Base-by-base conservation (phyloP, 169 alveolate species). In the Amoebophrya sp. region DNA sequence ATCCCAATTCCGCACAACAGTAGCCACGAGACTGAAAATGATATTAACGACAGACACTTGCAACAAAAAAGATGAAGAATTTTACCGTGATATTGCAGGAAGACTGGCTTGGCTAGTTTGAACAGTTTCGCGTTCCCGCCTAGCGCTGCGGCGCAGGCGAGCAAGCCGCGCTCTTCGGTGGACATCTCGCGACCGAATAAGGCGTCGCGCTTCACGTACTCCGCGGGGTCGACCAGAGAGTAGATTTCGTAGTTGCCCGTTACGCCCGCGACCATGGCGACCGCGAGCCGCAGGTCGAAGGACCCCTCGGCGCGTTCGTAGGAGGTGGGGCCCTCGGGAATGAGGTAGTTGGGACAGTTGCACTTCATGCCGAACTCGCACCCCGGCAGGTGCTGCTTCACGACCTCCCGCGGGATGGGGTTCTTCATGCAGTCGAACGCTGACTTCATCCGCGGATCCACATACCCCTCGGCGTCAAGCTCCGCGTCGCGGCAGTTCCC, bases 61-160 rank as follows among this genome's bases (percentile, higher is more conserved):
- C n/a, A n/a, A n/a, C n/a, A n/a, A n/a, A n/a, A n/a, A n/a, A n/a
- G n/a, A n/a, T n/a, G n/a, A n/a, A n/a, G n/a, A n/a, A n/a, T n/a
- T 66, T 2, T 66, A 66, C 83, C 83, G 18, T 66, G 83, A 66
- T 66, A 66, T 66, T 66, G 83, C 83, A 66, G 35, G 83, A 66
- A 66, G 2, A 25, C 83, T 7, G 83, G 83, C 32, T 66, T 66
- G 1, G 83, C 83, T 0, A 18, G 35, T 18, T n/a, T 66, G 83
- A 66, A 66, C 32, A 66, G 83, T 25, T 66, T 25, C 83, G 83
- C 38, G 35, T 66, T 66, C 35, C 35, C 83, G 83, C 83, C 83
- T 3, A 66, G 83, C 18, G 83, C 83, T 7, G 83, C 83, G 29
- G 35, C 12, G 83, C 83, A 66, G 83, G 83, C 83, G 1, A 66